Evolutionary conservation across 2,329 filamentous ascomycete genomes (phyloP), one percentile per base, ranked within the genome.

Genomic region (Ascochyta pisi): DNA sequence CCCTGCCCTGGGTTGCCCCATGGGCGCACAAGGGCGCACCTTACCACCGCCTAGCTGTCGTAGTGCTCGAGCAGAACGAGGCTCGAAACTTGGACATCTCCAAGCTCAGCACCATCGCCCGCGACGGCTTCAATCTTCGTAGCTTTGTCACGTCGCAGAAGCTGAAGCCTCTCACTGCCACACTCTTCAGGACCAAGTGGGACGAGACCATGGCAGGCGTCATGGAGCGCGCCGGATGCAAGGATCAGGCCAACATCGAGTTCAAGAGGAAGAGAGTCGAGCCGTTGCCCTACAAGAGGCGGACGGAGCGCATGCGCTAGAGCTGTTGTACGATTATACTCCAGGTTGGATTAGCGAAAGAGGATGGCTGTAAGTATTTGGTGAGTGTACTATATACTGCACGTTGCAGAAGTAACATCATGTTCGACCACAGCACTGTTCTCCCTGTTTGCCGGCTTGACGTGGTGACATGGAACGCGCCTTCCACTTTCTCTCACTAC

Each of bases 11-110:
- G 91, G 80, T 93, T 23, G 89, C 94, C 0, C 89, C 95, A 1
- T 91, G 90, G 71, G 88, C 92, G 0, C 90, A 96, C 73, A 96
- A 95, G 81, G 95, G 95, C 54, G 85, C 89, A 2, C 91, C 91
- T 1, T 97, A 98, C 79, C 95, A 98, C 77, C 90, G 95, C 48
- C 82, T 98, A 50, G 88, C 89, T 43, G 79, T 98, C 57, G 89
- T 95, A 73, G 80, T 99, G 22, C 81, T 98, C 45, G 86, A 96
- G 79, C 95, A 99, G 77, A 81, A 84, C 47, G 79, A 86, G 50
- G 86, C 83, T 50, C 64, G 62, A 38, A 49, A 51, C 10, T 62
- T 69, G 37, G 68, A 66, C 54, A 48, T 66, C 23, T 54, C 54
- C 35, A 91, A 92, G 85, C 86, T 92, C 64, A 87, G 88, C 63